Evolutionary conservation across 306 rosid genomes (phyloP).

Genomic region (Trichosanthes truncata): DNA sequence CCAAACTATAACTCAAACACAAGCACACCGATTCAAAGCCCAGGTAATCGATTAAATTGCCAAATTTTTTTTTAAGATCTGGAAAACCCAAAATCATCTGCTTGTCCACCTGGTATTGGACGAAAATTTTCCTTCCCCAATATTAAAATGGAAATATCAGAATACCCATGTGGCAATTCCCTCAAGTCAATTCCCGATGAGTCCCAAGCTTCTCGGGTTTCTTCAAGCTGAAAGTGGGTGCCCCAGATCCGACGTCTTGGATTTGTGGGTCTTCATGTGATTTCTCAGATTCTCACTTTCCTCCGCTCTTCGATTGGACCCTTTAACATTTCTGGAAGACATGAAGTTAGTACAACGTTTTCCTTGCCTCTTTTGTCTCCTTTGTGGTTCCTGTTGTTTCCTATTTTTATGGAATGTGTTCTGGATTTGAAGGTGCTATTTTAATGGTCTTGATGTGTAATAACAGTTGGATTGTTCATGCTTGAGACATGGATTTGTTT

Average conservation of each 20-base stretch:
- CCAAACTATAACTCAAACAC: too few species aligned
- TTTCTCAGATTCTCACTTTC: background rate
- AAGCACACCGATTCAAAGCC: background rate
- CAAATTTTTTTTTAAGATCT: background rate
- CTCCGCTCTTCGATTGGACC: background rate
- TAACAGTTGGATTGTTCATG: background rate
- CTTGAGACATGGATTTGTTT: background rate
- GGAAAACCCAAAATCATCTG: background rate
- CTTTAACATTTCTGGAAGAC: background rate
- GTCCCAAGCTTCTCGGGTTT: background rate
- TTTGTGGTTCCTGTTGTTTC: background rate
- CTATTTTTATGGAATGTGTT: background rate
- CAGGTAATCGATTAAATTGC: background rate
- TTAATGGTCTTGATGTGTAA: background rate
- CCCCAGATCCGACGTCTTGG: background rate
- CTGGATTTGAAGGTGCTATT: background rate
- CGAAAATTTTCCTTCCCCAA: background rate
- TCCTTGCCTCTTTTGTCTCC: background rate
- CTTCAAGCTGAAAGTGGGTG: background rate
- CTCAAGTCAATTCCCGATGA: background rate
- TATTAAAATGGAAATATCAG: conserved; percentile 1
- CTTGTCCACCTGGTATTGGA: background rate
- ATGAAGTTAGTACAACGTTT: background rate
- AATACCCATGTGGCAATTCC: background rate
- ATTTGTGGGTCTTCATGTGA: background rate